Evolutionary conservation across 345 rosid genomes (phyloP).

Genomic region (Cardiospermum halicacabum): DNA sequence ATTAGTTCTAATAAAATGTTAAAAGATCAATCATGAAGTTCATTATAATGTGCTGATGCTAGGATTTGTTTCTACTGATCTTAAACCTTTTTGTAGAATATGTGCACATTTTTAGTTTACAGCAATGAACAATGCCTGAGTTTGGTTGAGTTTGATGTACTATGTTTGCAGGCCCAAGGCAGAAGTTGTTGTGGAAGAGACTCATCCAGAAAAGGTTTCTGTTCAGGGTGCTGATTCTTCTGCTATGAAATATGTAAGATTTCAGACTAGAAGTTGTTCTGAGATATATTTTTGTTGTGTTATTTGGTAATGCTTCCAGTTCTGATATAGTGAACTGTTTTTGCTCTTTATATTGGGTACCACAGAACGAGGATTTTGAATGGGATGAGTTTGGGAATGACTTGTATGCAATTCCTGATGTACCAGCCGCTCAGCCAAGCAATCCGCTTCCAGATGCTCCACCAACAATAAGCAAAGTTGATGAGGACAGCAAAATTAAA

Average conservation of each 20-base stretch:
- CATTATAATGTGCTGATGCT: not conserved
- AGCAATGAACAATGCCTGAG: slow-evolving; percentile 10
- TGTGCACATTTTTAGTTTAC: not conserved
- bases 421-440: slow-evolving; percentile 42
- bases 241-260: slow-evolving; percentile 60
- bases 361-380: slow-evolving; percentile 72
- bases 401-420: slow-evolving; percentile 82
- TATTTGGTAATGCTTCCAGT: not conserved
- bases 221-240: slow-evolving; percentile 47
- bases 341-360: slow-evolving; percentile 4
- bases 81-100: not conserved
- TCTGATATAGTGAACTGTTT: not conserved
- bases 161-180: slow-evolving; percentile 60
- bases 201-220: slow-evolving; percentile 45
- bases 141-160: slow-evolving; percentile 23
- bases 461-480: slow-evolving; percentile 69
- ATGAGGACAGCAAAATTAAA: slow-evolving; percentile 91
- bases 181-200: slow-evolving; percentile 45
- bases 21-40: not conserved
- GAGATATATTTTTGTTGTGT: not conserved
- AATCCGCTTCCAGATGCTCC: slow-evolving; percentile 46
- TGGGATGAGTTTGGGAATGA: slow-evolving; percentile 99
- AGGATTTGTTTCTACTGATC: not conserved
- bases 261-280: not conserved
- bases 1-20: slow-evolving; percentile 13